Evolutionary conservation across 1,284 basidiomycete genomes (phyloP).

Genomic region (Ustilago shanxiensis): DNA sequence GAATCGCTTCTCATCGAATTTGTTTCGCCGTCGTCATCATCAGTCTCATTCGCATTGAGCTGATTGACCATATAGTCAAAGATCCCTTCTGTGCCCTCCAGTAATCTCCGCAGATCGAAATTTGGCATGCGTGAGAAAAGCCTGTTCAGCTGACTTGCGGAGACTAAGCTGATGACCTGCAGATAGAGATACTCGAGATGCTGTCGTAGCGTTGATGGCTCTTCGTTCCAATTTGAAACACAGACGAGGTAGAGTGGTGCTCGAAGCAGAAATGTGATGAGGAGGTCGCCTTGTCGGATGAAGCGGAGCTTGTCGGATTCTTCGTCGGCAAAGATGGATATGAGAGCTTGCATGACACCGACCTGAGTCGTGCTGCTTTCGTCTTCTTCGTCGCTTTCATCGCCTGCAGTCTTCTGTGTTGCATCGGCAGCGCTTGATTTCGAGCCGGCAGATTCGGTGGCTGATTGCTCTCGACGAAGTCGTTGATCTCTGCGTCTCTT

Average conservation of each 20-base stretch:
- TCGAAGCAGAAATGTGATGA: conserved; percentile 86
- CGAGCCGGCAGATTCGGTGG: neutral
- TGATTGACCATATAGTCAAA: conserved; percentile 55
- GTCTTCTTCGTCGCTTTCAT: conserved; percentile 68
- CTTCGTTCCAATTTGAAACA: conserved; percentile 90
- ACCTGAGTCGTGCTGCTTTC: conserved; percentile 82
- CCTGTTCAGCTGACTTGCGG: conserved; percentile 82
- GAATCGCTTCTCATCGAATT: neutral
- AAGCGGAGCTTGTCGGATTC: conserved; percentile 58
- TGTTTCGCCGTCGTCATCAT: conserved; percentile 6
- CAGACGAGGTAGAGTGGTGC: conserved; percentile 91
- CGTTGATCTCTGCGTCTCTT: conserved; percentile 15
- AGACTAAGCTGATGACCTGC: conserved; percentile 90
- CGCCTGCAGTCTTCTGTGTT: neutral
- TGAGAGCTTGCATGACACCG: conserved; percentile 92
- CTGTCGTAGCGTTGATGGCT: conserved; percentile 86
- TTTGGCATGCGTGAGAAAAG: conserved; percentile 90
- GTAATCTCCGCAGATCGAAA: conserved; percentile 86
- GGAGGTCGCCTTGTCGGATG: conserved; percentile 71
- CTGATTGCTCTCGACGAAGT: conserved; percentile 1
- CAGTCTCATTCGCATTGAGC: conserved; percentile 48
- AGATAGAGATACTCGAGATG: conserved; percentile 95
- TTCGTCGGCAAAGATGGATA: conserved; percentile 75
- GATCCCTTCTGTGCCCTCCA: conserved; percentile 77
- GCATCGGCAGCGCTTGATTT: neutral